phyloP scores from a whole-genome alignment of 2,329 filamentous ascomycete genomes.

The Trichoderma lentiforme region DNA sequence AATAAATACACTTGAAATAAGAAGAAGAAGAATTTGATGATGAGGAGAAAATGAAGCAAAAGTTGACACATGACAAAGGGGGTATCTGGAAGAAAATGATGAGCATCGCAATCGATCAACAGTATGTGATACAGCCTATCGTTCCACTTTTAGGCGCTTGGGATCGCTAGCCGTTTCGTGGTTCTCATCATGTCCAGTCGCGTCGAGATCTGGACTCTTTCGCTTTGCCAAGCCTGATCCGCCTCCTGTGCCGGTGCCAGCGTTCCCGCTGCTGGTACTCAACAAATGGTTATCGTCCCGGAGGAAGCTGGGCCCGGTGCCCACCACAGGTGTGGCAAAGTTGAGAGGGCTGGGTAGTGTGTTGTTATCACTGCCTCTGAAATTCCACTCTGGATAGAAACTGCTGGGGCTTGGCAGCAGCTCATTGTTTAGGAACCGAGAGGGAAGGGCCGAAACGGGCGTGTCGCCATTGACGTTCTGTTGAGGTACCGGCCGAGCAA shows the following conservation, averaged over 20 bases:
- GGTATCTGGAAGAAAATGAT: slow-evolving; percentile 15
- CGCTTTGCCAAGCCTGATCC: slow-evolving; percentile 40
- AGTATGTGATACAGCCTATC: slow-evolving; percentile 13
- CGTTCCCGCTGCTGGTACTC: slow-evolving; percentile 22
- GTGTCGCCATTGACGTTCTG: slow-evolving; percentile 57
- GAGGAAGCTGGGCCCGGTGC: slow-evolving; percentile 60
- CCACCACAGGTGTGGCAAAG: slow-evolving; percentile 77
- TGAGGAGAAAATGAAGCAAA: not conserved
- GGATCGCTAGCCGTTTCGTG: slow-evolving; percentile 44
- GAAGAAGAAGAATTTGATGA: not conserved
- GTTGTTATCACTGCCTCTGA: slow-evolving; percentile 68
- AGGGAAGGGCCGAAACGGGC: slow-evolving; percentile 90
- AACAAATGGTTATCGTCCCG: slow-evolving; percentile 47
- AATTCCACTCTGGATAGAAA: slow-evolving; percentile 91
- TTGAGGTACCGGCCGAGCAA: slow-evolving; percentile 80
- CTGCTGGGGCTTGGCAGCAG: slow-evolving; percentile 86
- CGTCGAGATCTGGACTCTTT: slow-evolving; percentile 53
- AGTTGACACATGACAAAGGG: slow-evolving; percentile 20
- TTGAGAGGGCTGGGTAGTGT: slow-evolving; percentile 90
- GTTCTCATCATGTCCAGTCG: slow-evolving; percentile 39
- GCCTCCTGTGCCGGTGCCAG: slow-evolving; percentile 20
- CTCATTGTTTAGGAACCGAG: slow-evolving; percentile 82
- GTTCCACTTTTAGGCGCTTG: slow-evolving; percentile 54
- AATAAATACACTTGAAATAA: not conserved
- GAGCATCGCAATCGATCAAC: slow-evolving; percentile 8